Evolutionary conservation across 345 rosid genomes (phyloP), one percentile per base, ranked within the genome.

Genomic region (Hypericum perforatum): DNA sequence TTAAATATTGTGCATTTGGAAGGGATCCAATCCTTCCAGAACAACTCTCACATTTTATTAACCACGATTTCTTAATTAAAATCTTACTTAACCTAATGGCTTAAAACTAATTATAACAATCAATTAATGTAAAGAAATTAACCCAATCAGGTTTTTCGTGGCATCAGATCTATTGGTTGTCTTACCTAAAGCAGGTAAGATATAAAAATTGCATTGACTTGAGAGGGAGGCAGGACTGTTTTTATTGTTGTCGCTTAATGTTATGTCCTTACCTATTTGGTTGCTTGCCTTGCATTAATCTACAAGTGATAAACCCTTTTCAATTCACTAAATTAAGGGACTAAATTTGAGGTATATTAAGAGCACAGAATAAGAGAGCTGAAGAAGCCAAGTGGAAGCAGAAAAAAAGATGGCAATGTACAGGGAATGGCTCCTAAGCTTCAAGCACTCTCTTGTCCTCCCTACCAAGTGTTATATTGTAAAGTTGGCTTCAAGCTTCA

Each of bases 401-500:
- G 53, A 43, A 16, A 41, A 47, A 32, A 50, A 67, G 70, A 70
- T 70, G 78, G 58, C 47, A 46, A 65, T 53, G 39, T 62, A 79
- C 77, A 70, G 64, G 41, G 53, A 46, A 9, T 73, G 76, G 76
- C 58, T 22, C 32, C 32, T 57, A 11, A 51, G 57, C 53, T 67
- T 73, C 57, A 65, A 68, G 43, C 73, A 55, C 6, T 72, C 71
- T 39, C n/a, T 70, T 57, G 43, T 67, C 39, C 67, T 56, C 29
- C 64, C 64, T 5, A 48, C 71, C 0, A 77, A 79, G 70, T 63
- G 52, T 32, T 15, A 59, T 8, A 61, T 78, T 61, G 54, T 59
- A 39, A 77, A 76, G 73, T 29, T 72, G 60, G 55, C 65, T 63
- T 55, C 72, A n/a, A 53, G 63, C 39, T 54, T 76, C 54, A 50